phyloP scores from a whole-genome alignment of 2,329 filamentous ascomycete genomes.

The Neophaeococcomyces aloes region DNA sequence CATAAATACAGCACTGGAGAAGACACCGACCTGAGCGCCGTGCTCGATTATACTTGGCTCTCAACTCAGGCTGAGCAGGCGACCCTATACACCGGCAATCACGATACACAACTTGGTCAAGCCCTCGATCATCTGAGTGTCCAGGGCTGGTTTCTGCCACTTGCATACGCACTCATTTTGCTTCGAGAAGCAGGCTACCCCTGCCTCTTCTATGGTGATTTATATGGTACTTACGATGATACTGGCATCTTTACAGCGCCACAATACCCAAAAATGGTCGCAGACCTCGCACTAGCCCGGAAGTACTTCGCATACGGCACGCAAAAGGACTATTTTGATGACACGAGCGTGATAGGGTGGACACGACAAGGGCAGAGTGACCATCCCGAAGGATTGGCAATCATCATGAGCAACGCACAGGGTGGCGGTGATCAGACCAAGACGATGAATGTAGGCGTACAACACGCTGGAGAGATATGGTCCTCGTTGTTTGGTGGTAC shows the following conservation, averaged over 20 bases:
- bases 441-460: constrained; percentile 5
- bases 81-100: constrained; percentile 38
- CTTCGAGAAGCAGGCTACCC: constrained; percentile 52
- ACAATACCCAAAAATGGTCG: constrained; percentile 28
- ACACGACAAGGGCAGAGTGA: constrained; percentile 37
- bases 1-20: constrained; percentile 46
- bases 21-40: constrained; percentile 43
- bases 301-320: constrained; percentile 57
- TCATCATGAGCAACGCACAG: constrained; percentile 34
- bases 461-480: constrained; percentile 7
- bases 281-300: constrained; percentile 51
- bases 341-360: constrained; percentile 52
- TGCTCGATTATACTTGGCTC: constrained; percentile 2
- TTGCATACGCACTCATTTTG: constrained; percentile 63
- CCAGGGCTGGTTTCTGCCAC: constrained; percentile 47
- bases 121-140: constrained; percentile 13
- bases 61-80: neutral
- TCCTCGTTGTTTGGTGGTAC: constrained; percentile 45
- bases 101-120: constrained; percentile 29
- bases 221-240: constrained; percentile 1
- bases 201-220: constrained; percentile 55
- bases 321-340: constrained; percentile 55
- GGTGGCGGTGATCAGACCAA: constrained; percentile 1
- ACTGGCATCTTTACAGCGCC: constrained; percentile 1
- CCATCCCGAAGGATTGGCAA: constrained; percentile 40